Evolutionary conservation across 225 moss, liverwort and hornwort species (phyloP).

Genomic region (Sphagnum tenellum): DNA sequence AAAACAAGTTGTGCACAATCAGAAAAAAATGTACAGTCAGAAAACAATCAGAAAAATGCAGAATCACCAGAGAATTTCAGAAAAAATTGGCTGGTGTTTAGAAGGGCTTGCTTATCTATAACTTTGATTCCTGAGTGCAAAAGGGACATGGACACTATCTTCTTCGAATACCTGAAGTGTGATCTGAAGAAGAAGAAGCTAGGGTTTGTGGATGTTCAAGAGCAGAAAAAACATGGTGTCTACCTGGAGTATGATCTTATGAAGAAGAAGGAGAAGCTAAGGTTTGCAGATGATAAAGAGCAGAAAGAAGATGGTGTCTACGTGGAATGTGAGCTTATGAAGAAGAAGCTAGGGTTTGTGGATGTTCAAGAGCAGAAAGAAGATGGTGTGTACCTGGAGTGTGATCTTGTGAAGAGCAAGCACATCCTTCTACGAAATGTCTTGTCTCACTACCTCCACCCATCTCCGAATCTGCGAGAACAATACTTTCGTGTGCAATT

Average conservation of each 20-base stretch:
- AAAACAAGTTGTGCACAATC: not conserved
- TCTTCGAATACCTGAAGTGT: not conserved
- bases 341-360: not conserved
- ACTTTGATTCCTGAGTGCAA: too few species aligned
- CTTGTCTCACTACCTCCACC: constrained; percentile 1
- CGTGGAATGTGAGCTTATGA: not conserved
- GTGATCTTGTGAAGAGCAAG: not conserved
- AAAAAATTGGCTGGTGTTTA: too few species aligned
- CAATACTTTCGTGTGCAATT: constrained; percentile 15
- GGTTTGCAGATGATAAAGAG: not conserved
- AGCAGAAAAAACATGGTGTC: not conserved
- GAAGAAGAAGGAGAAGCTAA: not conserved
- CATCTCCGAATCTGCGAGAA: constrained; percentile 14
- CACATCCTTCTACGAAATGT: constrained; percentile 2
- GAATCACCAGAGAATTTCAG: too few species aligned
- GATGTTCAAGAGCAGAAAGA: not conserved
- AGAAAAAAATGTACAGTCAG: not conserved
- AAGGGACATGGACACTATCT: too few species aligned
- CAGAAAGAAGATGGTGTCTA: not conserved
- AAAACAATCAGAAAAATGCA: not conserved
- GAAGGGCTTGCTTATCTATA: too few species aligned
- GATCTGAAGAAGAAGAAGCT: not conserved
- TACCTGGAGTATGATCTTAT: too few species aligned
- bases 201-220: not conserved
- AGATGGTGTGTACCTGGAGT: too few species aligned